phyloP scores from a whole-genome alignment of 2,329 filamentous ascomycete genomes.

The Trichoderma cornu-damae region DNA sequence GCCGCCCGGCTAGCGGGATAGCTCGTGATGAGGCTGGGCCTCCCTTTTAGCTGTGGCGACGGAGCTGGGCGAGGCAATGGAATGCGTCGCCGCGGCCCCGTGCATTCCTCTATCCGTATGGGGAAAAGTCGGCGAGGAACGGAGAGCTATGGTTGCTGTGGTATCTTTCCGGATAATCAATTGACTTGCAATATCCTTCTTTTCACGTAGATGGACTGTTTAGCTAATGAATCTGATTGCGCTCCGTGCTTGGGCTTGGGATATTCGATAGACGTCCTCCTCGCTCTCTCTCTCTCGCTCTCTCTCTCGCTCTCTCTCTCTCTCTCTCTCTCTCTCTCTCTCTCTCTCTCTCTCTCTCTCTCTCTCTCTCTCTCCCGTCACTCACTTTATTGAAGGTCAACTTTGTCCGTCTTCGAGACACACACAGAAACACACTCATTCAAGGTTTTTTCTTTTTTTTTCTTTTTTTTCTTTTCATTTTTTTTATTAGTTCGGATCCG shows the following conservation, averaged over 20 bases:
- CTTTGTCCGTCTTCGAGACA: background rate
- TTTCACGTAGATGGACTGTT: constrained; percentile 7
- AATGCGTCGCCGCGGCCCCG: constrained; percentile 29
- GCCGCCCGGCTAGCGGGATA: constrained; percentile 1
- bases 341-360: background rate
- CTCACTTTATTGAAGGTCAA: background rate
- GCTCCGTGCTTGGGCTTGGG: constrained; percentile 10
- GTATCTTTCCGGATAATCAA: constrained; percentile 5
- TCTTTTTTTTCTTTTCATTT: background rate
- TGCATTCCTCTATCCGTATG: constrained; percentile 26
- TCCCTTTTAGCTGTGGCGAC: background rate
- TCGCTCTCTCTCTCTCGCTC: background rate
- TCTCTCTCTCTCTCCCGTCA: background rate
- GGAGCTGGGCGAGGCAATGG: constrained; percentile 21
- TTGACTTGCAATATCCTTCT: background rate
- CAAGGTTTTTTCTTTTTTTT: background rate
- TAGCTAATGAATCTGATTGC: background rate
- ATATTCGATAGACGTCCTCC: background rate
- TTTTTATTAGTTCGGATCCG: constrained; percentile 12
- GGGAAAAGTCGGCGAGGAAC: constrained; percentile 15
- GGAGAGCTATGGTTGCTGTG: constrained; percentile 16
- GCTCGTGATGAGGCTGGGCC: constrained; percentile 4
- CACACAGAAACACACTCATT: background rate
- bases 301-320: background rate
- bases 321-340: background rate